A percentile compares a stretch with the other conserved stretches of the same genome.
phyloP scores from a whole-genome alignment of 441 rosid species.

The Mallotus repandus region DNA sequence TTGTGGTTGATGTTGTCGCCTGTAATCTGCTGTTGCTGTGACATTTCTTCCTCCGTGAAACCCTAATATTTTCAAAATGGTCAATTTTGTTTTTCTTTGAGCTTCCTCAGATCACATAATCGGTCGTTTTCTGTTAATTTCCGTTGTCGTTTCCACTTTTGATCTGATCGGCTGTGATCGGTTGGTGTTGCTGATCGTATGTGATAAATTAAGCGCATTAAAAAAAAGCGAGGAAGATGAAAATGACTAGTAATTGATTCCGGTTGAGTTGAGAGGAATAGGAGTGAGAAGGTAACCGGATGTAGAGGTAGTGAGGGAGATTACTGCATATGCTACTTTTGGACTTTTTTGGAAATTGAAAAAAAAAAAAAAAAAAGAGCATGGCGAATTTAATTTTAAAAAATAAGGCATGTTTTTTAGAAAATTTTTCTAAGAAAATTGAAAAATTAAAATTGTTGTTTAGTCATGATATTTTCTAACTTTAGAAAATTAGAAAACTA shows the following conservation, averaged over 20 bases:
- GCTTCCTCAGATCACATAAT: conserved; percentile 1
- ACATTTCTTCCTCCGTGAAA: conserved; percentile 29
- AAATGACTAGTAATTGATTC: conserved; percentile 5
- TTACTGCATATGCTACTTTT: too few relatives aligned
- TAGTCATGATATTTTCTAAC: too few relatives aligned
- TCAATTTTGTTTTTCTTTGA: not conserved
- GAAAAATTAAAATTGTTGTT: too few relatives aligned
- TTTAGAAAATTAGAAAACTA: too few relatives aligned
- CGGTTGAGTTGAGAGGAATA: not conserved
- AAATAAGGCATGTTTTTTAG: too few relatives aligned
- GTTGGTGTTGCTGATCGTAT: not conserved
- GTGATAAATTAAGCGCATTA: too few relatives aligned
- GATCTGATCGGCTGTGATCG: not conserved
- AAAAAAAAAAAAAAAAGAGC: too few relatives aligned
- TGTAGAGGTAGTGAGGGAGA: too few relatives aligned
- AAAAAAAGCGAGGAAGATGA: not conserved
- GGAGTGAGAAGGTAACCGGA: not conserved
- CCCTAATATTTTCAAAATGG: not conserved
- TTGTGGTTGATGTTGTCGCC: conserved; percentile 5
- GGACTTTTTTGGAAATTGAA: too few relatives aligned
- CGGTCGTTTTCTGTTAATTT: too few relatives aligned
- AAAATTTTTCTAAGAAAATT: too few relatives aligned
- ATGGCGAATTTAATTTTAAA: too few relatives aligned
- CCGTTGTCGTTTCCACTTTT: not conserved
- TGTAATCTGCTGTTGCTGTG: conserved; percentile 39